A percentile compares a stretch with the other conserved stretches of the same genome.
phyloP scores from a whole-genome alignment of 1,139 yeast genomes.

The Diutina mesorugosa region DNA sequence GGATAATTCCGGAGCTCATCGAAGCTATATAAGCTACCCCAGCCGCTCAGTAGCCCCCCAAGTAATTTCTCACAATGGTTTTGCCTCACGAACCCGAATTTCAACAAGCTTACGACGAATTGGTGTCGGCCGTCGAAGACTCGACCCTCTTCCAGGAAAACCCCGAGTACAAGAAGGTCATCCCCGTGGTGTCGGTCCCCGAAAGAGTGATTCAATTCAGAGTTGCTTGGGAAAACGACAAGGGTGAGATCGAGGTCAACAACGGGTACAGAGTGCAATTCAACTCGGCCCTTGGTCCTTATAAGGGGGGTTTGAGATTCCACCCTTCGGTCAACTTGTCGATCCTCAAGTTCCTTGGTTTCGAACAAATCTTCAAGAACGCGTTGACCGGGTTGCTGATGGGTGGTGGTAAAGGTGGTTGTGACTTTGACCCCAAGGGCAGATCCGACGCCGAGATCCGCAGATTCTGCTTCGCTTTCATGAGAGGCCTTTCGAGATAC shows the following conservation, averaged over 20 bases:
- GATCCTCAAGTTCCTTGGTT: conserved; percentile 90
- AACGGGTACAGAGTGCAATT: conserved; percentile 97
- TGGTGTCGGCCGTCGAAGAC: conserved; percentile 77
- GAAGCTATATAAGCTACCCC: neutral
- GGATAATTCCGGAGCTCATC: neutral
- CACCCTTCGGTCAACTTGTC: conserved; percentile 95
- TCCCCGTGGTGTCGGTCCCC: conserved; percentile 87
- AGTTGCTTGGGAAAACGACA: conserved; percentile 95
- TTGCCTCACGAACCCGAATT: conserved; percentile 74
- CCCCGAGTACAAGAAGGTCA: conserved; percentile 83
- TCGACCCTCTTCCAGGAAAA: conserved; percentile 80
- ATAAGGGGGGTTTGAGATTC: conserved; percentile 97
- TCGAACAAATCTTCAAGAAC: conserved; percentile 96
- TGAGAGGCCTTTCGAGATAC: conserved; percentile 91
- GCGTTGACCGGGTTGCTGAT: conserved; percentile 94
- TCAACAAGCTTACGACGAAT: conserved; percentile 96
- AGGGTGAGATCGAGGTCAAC: conserved; percentile 85
- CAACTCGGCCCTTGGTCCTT: conserved; percentile 97
- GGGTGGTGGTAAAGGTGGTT: conserved; percentile 99
- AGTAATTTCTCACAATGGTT: conserved; percentile 6
- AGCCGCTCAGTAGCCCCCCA: neutral
- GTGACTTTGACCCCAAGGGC: conserved; percentile 96
- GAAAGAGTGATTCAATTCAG: conserved; percentile 95
- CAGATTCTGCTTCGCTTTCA: conserved; percentile 91
- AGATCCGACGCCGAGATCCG: conserved; percentile 87